Base-by-base conservation (phyloP, 176 grass and related monocot genomes). In the Triticum urartu region DNA sequence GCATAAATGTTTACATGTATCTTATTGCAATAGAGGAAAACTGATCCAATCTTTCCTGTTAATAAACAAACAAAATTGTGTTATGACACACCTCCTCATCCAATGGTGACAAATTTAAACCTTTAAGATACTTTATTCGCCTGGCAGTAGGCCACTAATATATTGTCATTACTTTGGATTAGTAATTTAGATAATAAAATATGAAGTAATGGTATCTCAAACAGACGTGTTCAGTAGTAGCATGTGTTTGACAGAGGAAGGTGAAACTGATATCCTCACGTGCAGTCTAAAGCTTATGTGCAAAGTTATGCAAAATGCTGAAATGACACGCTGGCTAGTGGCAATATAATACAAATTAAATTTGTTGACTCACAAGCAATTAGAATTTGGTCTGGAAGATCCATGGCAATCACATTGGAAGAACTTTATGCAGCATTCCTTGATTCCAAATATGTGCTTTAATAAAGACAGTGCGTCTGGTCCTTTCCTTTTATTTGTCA, bases 381-480 rank as follows among this genome's bases (percentile, higher is more conserved):
- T 83, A 64, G 80, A 87, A 50, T 80, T 75, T 66, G 39, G 75
- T 40, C 42, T 67, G 81, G 64, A 71, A 75, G 36, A 81, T 60
- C 36, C 70, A 84, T 34, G 30, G 74, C 72, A 60, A 48, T 71
- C 4, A 14, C 32, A 79, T 25, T 56, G 48, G 72, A 79, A 25
- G 39, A 87, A 88, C 26, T 81, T 88, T 78, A 75, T 40, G 34
- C 86, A 64, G 47, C 83, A 82, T 58, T 45, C 71, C 52, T 85
- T 87, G 81, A 95, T 86, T 64, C 93, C 90, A 78, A 92, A 95
- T 65, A 95, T 90, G 86, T 86, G 88, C 47, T 86, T 92, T 83
- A 95, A 84, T 62, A 95, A 77, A 81, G 70, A 66, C 21, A 86
- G 50, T 48, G 58, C 86, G 84, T 87, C 83, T 64, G 79, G 32